Evolutionary conservation across 1,284 basidiomycete genomes (phyloP), one percentile per base, ranked within the genome.

Genomic region (Ceratobasidium sp.): DNA sequence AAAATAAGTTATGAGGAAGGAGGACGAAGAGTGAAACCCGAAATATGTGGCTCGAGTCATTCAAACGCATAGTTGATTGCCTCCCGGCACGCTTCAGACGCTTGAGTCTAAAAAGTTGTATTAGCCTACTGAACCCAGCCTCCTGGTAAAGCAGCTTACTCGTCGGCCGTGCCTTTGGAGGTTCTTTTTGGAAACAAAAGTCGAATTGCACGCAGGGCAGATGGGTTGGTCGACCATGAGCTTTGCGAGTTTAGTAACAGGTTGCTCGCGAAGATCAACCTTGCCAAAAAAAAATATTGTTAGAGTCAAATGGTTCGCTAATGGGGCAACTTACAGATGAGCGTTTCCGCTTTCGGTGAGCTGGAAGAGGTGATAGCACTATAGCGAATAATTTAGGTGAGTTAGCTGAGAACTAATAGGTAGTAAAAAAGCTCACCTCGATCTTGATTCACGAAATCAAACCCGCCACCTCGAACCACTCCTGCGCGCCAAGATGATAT

Each of bases 61-160:
- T 71, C 68, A 71, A 71, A 71, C 33, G 68, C 56, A 60, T 71
- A 71, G 39, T 31, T 71, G 68, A 54, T 71, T 20, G 68, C 68
- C 42, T 71, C 68, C 3, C 68, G 68, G 33, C 68, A 71, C 20
- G 68, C 68, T 49, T 71, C 68, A 5, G 68, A 71, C 3, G 37
- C 68, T 71, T 56, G 68, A 33, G 68, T 26, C 68, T 71, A 31
- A 28, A 28, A 6, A 33, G 6, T 15, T 23, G 8, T 37, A 33
- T 71, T 33, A 71, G 42, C 15, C 26, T 7, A 31, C 26, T 26
- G 37, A 51, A n/a, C 23, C 23, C 3, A 42, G 13, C 17, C 26
- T 26, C 37, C 13, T 49, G 49, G 20, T 8, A 13, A 13, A 31
- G 15, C 33, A 17, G 31, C 68, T 60, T 49, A 71, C 68, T 33